These are phyloP conservation scores for Lathyrus tuberosus DNA, from an alignment of 306 rosid species.

Conservation along the genomic window DNA sequence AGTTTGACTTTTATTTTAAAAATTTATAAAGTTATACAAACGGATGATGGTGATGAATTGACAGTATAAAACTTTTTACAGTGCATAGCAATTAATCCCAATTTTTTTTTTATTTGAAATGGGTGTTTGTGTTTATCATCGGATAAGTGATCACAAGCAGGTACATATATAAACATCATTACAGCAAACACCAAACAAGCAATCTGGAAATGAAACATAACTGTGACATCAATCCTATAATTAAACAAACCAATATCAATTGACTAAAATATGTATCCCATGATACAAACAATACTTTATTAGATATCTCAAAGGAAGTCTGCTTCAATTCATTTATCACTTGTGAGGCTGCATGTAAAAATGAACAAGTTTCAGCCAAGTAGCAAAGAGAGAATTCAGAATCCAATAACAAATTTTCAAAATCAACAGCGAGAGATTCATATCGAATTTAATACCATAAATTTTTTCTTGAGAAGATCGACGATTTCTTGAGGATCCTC, in stretches of 20 bases:
- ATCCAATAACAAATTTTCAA: conserved; percentile 22
- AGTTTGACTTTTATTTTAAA: too few species aligned
- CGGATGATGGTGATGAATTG: too few species aligned
- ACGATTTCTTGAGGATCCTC: conserved; percentile 54
- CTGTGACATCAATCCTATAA: background rate
- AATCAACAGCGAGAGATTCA: background rate
- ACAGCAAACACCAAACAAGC: conserved; percentile 25
- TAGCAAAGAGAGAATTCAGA: background rate
- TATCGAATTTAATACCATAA: conserved; percentile 46
- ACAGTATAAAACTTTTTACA: too few species aligned
- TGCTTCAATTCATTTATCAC: conserved; percentile 37
- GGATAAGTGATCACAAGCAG: conserved; percentile 2
- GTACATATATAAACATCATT: conserved; percentile 8
- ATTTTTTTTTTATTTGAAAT: too few species aligned
- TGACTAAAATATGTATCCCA: conserved; percentile 18
- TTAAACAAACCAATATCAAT: conserved; percentile 19
- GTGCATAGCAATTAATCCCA: too few species aligned
- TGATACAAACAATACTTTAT: conserved; percentile 14
- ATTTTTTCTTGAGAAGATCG: conserved; percentile 50
- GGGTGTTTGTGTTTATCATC: background rate
- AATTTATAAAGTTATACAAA: too few species aligned
- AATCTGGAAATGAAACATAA: conserved; percentile 9
- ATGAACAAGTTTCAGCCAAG: background rate
- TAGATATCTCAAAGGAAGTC: conserved; percentile 1
- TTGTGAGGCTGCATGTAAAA: conserved; percentile 43